Percentiles rank a stretch among this genome's conserved stretches.
These are phyloP conservation scores for Skeletonema costatum DNA, from an alignment of 108 stramenopile genomes.

Conservation along the genomic window DNA sequence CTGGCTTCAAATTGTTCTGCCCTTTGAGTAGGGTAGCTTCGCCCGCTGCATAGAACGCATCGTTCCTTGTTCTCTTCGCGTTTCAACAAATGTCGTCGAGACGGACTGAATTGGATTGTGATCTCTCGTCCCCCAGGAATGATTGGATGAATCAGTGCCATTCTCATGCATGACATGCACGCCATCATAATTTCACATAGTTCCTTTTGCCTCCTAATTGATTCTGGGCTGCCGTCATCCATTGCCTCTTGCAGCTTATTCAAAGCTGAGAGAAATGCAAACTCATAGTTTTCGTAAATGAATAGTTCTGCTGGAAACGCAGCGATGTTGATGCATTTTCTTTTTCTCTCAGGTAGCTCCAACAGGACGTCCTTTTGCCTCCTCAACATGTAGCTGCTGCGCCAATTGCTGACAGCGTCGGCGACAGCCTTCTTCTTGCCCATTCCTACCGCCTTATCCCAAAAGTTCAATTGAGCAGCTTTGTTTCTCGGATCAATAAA, in stretches of 20 bases:
- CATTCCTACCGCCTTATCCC: conserved; percentile 26
- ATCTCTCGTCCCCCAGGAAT: conserved; percentile 37
- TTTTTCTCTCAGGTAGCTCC: not conserved
- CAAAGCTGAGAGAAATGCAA: conserved; percentile 22
- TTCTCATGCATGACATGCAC: conserved; percentile 36
- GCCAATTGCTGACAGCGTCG: conserved; percentile 25
- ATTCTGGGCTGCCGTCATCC: conserved; percentile 13
- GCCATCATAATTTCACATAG: conserved; percentile 44
- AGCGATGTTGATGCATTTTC: conserved; percentile 9
- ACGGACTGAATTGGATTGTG: conserved; percentile 36
- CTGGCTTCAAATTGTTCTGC: conserved; percentile 13
- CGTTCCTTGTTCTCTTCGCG: conserved; percentile 18
- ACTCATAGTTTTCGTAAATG: conserved; percentile 43
- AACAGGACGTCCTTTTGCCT: conserved; percentile 34
- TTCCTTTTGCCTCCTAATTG: conserved; percentile 13
- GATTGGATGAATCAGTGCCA: conserved; percentile 31
- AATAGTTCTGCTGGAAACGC: conserved; percentile 17
- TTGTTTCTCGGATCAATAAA: conserved; percentile 37
- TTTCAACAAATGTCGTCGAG: conserved; percentile 26
- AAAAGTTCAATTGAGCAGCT: conserved; percentile 30
- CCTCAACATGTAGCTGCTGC: conserved; percentile 17
- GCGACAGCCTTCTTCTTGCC: not conserved
- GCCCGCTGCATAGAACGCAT: conserved; percentile 32
- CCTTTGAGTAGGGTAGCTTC: conserved; percentile 19
- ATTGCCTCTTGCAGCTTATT: conserved; percentile 15